Evolutionary conservation across 805 yeast genomes (phyloP), one percentile per base, ranked within the genome.

Genomic region (Kodamaea fukazawae): DNA sequence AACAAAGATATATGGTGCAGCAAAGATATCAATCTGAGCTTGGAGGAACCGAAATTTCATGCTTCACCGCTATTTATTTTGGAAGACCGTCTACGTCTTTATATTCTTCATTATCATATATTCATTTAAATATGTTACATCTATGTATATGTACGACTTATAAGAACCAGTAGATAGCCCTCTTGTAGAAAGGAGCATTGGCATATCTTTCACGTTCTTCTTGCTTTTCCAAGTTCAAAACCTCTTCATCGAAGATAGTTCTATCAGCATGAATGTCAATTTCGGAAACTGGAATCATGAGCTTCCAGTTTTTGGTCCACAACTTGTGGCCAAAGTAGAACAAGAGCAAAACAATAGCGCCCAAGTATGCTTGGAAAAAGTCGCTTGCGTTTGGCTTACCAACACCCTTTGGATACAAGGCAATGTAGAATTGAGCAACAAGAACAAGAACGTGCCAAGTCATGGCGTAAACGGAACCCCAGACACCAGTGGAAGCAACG

Each of bases 391-490:
- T 44, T n/a, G 64, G 60, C 22, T 43, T 54, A 37, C 51, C 47
- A 13, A 44, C 38, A 14, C 50, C 67, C 41, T 58, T 46, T 7
- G 74, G 74, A 57, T 46, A 68, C 41, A 68, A 62, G 4, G 73
- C 70, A 34, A 68, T 67, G 71, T 71, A 68, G 51, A 68, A 68
- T 49, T 68, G 73, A 16, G 68, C 71, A 40, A 68, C 52, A 47
- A 68, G 56, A 36, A 68, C 59, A 36, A 68, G 56, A 14, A 53
- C 48, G 38, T 58, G 61, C 51, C 61, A 57, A 4, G 49, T 40
- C 34, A 63, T 49, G 10, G 68, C 64, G 35, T 63, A 65, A 36
- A 50, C 53, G 4, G 73, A 67, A 9, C 74, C 74, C 48, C 55
- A 49, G 15, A 61, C 57, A 20, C 73, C 74, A 7, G 74, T 70